These are phyloP conservation scores for Corchorus capsularis DNA, from an alignment of 345 rosid genomes.

Conservation along the genomic window DNA sequence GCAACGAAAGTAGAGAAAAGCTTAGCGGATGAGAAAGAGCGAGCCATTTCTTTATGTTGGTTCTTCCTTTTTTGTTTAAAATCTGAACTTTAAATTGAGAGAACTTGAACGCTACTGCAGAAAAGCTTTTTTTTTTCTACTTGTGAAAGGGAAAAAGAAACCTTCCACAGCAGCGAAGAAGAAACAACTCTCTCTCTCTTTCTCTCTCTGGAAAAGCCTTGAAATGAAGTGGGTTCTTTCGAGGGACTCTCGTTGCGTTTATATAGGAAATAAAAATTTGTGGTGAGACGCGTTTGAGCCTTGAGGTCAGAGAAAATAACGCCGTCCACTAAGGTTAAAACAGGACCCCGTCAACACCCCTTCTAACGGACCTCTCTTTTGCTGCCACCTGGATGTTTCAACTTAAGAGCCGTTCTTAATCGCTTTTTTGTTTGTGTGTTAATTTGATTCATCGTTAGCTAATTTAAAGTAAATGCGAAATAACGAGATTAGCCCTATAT, in stretches of 20 bases:
- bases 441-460: too few relatives aligned
- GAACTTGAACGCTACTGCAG: slow-evolving; percentile 23
- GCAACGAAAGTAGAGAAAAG: slow-evolving; percentile 37
- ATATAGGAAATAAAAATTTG: neutral
- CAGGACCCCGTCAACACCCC: neutral
- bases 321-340: neutral
- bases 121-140: slow-evolving; percentile 1
- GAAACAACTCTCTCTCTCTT: slow-evolving; percentile 8
- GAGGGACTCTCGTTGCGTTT: neutral
- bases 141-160: neutral
- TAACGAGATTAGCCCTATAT: neutral
- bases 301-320: neutral
- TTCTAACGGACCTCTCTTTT: neutral
- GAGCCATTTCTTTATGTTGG: slow-evolving; percentile 39
- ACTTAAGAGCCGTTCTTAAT: neutral
- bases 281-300: neutral
- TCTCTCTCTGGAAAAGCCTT: neutral
- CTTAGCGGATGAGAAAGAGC: slow-evolving; percentile 47
- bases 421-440: neutral
- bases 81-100: neutral
- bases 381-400: slow-evolving; percentile 9
- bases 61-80: neutral
- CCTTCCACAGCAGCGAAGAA: slow-evolving; percentile 21
- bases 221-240: neutral
- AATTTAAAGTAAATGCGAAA: too few relatives aligned